Percentiles rank a stretch among this genome's conserved stretches.
phyloP scores from a whole-genome alignment of 306 rosid genomes.

The Prunus salicina region DNA sequence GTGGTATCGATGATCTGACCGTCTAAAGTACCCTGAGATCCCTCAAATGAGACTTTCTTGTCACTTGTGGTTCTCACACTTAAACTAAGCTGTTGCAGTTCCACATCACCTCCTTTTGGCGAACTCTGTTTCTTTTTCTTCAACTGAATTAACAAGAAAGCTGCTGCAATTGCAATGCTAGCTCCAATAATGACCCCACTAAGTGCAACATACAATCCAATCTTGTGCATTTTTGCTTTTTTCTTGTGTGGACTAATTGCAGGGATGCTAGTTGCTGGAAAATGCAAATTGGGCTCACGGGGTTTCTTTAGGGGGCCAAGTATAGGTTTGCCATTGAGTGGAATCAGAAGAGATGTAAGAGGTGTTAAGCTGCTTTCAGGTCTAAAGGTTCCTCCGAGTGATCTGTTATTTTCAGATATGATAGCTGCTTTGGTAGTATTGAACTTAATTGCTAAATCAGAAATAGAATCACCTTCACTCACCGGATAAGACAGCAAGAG shows the following conservation, averaged over 20 bases:
- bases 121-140: slow-evolving; percentile 50
- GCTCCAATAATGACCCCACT: slow-evolving; percentile 46
- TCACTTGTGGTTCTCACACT: slow-evolving; percentile 80
- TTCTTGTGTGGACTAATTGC: slow-evolving; percentile 43
- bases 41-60: slow-evolving; percentile 82
- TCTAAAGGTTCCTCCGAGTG: slow-evolving; percentile 19
- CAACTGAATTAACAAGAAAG: slow-evolving; percentile 43
- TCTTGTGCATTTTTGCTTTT: slow-evolving; percentile 47
- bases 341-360: slow-evolving; percentile 61
- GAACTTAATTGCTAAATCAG: slow-evolving; percentile 63
- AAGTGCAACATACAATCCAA: slow-evolving; percentile 44
- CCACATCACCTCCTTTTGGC: slow-evolving; percentile 55
- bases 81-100: slow-evolving; percentile 74
- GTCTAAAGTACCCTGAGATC: slow-evolving; percentile 45
- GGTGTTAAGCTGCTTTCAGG: slow-evolving; percentile 42
- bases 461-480: slow-evolving; percentile 54
- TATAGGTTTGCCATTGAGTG: slow-evolving; percentile 46
- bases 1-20: slow-evolving; percentile 33
- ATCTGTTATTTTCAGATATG: slow-evolving; percentile 47
- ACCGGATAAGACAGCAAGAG: slow-evolving; percentile 72
- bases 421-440: slow-evolving; percentile 58
- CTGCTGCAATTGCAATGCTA: slow-evolving; percentile 45
- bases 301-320: slow-evolving; percentile 48
- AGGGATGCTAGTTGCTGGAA: slow-evolving; percentile 40
- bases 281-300: slow-evolving; percentile 38